Evolutionary conservation across 805 yeast genomes (phyloP).

Genomic region (Millerago galiae): DNA sequence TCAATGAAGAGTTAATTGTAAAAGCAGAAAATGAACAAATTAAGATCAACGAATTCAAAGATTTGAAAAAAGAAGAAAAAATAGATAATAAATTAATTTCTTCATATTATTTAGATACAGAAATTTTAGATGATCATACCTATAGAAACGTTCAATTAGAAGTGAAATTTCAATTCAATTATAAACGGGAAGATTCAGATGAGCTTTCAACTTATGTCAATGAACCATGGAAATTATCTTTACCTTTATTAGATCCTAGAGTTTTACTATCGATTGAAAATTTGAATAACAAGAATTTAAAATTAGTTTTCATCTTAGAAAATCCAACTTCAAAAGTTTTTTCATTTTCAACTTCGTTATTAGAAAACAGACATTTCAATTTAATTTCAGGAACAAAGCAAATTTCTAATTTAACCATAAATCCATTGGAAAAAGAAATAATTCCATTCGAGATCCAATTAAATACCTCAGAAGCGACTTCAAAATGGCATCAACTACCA

Average conservation of each 20-base stretch:
- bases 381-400: slow-evolving; percentile 28
- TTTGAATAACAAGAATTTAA: slow-evolving; percentile 16
- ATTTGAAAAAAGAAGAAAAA: slow-evolving; percentile 1
- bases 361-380: slow-evolving; percentile 31
- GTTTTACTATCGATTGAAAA: slow-evolving; percentile 39
- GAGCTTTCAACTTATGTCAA: slow-evolving; percentile 26
- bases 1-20: slow-evolving; percentile 25
- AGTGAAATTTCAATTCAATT: slow-evolving; percentile 24
- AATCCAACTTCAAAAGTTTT: slow-evolving; percentile 71
- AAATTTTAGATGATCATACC: slow-evolving; percentile 31
- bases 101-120: slow-evolving; percentile 25
- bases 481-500: slow-evolving; percentile 42
- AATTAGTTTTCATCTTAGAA: slow-evolving; percentile 50
- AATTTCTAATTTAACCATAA: slow-evolving; percentile 27
- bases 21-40: slow-evolving; percentile 28
- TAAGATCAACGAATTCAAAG: slow-evolving; percentile 25
- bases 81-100: slow-evolving; percentile 10
- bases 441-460: slow-evolving; percentile 29
- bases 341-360: slow-evolving; percentile 47
- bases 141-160: slow-evolving; percentile 33
- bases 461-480: slow-evolving; percentile 8
- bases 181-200: slow-evolving; percentile 27
- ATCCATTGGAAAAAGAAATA: slow-evolving; percentile 53
- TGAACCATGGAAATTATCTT: slow-evolving; percentile 41
- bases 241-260: slow-evolving; percentile 68